A percentile compares a stretch with the other conserved stretches of the same genome.
These are phyloP conservation scores for Epichloe festucae DNA, from an alignment of 2,329 filamentous ascomycete genomes.

Conservation along the genomic window DNA sequence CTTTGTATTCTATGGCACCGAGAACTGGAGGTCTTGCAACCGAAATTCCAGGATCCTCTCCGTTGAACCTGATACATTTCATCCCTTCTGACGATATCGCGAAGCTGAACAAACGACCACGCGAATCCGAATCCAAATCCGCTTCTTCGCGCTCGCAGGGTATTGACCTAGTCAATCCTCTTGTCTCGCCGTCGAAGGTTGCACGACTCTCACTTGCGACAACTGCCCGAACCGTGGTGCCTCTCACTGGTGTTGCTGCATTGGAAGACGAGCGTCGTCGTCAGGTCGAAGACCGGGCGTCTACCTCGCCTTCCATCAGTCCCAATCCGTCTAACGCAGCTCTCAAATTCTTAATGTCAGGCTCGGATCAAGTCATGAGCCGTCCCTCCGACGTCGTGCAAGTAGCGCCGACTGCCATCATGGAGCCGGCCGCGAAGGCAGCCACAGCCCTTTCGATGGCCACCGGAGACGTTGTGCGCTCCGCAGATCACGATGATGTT, in stretches of 20 bases:
- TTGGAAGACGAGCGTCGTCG: conserved; percentile 39
- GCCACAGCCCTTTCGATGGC: conserved; percentile 20
- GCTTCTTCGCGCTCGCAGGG: conserved; percentile 22
- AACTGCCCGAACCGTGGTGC: conserved; percentile 29
- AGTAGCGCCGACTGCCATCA: conserved; percentile 28
- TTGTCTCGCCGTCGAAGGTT: conserved; percentile 40
- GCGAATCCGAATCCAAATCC: conserved; percentile 34
- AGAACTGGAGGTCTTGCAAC: conserved; percentile 39
- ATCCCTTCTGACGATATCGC: conserved; percentile 27
- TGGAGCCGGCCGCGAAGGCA: conserved; percentile 28
- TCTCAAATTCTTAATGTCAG: conserved; percentile 41
- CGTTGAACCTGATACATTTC: conserved; percentile 21
- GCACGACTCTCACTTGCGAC: conserved; percentile 34
- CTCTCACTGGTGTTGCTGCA: conserved; percentile 40
- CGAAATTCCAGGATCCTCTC: conserved; percentile 31
- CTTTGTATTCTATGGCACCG: conserved; percentile 34
- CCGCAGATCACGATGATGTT: conserved; percentile 31
- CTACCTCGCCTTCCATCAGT: conserved; percentile 30
- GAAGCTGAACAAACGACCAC: conserved; percentile 30
- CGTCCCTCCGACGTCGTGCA: conserved; percentile 41
- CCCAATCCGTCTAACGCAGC: conserved; percentile 42
- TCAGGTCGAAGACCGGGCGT: conserved; percentile 24
- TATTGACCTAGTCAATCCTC: conserved; percentile 19
- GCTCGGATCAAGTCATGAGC: conserved; percentile 38
- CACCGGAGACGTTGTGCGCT: conserved; percentile 19